A percentile compares a stretch with the other conserved stretches of the same genome.
phyloP scores from a whole-genome alignment of 345 rosid genomes.

The Clausena lansium region DNA sequence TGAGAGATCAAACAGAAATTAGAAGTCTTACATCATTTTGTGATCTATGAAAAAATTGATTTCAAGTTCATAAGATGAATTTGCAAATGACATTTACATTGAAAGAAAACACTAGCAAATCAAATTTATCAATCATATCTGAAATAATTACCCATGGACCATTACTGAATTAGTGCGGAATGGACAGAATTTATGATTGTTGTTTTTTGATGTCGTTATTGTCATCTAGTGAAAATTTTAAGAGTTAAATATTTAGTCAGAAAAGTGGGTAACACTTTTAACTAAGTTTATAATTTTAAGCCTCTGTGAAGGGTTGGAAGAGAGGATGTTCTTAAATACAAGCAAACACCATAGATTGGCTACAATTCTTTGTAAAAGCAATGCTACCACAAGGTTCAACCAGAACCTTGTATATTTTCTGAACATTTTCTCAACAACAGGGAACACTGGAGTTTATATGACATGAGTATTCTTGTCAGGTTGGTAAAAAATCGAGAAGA shows the following conservation, averaged over 20 bases:
- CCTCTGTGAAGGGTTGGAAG: not conserved
- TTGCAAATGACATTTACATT: not conserved
- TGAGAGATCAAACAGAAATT: not conserved
- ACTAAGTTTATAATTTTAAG: not conserved
- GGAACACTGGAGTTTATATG: not conserved
- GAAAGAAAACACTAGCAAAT: not conserved
- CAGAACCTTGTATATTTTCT: not conserved
- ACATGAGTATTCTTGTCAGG: not conserved
- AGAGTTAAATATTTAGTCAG: not conserved
- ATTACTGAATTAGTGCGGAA: not conserved
- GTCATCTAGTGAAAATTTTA: not conserved
- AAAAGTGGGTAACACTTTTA: too few species aligned
- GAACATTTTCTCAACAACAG: not conserved
- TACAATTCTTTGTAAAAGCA: not conserved
- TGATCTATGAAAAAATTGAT: not conserved
- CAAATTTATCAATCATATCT: not conserved
- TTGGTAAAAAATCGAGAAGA: not conserved
- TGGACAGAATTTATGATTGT: too few species aligned
- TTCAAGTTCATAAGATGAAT: not conserved
- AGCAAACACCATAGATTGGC: not conserved
- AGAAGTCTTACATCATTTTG: not conserved
- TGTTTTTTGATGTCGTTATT: too few species aligned
- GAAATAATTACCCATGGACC: not conserved
- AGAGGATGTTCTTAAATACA: not conserved
- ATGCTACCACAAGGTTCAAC: not conserved